Evolutionary conservation across 306 rosid species (phyloP).

Genomic region (Fragaria vesca): DNA sequence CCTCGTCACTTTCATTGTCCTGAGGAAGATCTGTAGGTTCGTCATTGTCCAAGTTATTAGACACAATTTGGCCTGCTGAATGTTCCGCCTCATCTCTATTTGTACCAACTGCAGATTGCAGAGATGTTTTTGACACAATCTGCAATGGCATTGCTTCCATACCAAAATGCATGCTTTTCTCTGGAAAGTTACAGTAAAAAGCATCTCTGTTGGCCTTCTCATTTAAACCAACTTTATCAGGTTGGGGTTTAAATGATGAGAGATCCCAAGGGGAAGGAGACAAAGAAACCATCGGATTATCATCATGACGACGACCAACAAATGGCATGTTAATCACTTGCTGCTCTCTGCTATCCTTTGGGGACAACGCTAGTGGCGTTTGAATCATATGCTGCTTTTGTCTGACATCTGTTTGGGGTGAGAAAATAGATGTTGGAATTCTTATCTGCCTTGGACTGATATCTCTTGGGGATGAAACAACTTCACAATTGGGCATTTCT

Average conservation of each 20-base stretch:
- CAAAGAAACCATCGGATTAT: conserved; percentile 26
- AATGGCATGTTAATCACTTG: conserved; percentile 27
- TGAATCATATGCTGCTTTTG: conserved; percentile 40
- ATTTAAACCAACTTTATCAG: conserved; percentile 31
- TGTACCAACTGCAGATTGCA: conserved; percentile 29
- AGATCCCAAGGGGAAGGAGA: conserved; percentile 32
- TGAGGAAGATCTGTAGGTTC: conserved; percentile 36
- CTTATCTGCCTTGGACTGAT: conserved; percentile 37
- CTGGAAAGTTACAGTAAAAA: conserved; percentile 35
- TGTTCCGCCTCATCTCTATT: conserved; percentile 28
- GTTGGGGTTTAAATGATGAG: conserved; percentile 45
- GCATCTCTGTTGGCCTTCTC: conserved; percentile 37
- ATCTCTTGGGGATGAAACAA: conserved; percentile 42
- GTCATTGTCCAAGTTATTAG: conserved; percentile 33
- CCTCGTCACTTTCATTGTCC: conserved; percentile 39
- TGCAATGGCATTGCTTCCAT: conserved; percentile 42
- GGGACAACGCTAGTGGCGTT: conserved; percentile 30
- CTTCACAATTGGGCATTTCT: conserved; percentile 45
- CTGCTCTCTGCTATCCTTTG: conserved; percentile 39
- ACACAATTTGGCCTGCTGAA: conserved; percentile 29
- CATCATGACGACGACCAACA: conserved; percentile 34
- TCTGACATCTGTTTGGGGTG: conserved; percentile 28
- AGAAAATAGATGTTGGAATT: conserved; percentile 24
- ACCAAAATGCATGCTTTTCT: conserved; percentile 33
- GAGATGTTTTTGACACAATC: conserved; percentile 40